These are phyloP conservation scores for Dendryphion nanum DNA, from an alignment of 2,329 filamentous ascomycete species.

Conservation along the genomic window DNA sequence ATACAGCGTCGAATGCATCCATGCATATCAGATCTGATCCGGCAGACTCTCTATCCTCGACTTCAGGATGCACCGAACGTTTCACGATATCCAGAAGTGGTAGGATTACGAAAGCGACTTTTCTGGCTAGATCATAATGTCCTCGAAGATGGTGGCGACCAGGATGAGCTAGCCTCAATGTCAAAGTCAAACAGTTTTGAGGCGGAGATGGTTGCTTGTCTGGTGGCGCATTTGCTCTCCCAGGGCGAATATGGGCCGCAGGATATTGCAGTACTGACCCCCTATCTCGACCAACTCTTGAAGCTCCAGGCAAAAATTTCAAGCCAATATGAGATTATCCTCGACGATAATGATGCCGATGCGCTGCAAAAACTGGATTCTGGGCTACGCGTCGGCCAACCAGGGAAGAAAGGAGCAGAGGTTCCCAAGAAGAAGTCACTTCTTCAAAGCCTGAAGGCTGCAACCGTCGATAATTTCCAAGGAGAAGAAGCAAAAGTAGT, in stretches of 20 bases:
- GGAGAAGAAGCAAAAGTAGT: conserved; percentile 71
- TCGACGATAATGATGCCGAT: conserved; percentile 59
- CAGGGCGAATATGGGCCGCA: conserved; percentile 59
- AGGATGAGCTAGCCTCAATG: conserved; percentile 26
- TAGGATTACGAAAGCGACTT: conserved; percentile 51
- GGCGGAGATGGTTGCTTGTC: conserved; percentile 57
- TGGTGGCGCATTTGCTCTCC: conserved; percentile 62
- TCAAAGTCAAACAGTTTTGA: conserved; percentile 59
- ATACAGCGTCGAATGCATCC: conserved; percentile 65
- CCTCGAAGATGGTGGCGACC: conserved; percentile 39
- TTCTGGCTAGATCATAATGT: conserved; percentile 61
- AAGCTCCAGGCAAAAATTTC: conserved; percentile 47
- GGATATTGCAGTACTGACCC: conserved; percentile 68
- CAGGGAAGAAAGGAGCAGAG: background rate
- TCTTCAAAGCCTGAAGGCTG: conserved; percentile 52
- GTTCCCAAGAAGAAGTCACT: conserved; percentile 44
- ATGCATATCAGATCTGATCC: conserved; percentile 56
- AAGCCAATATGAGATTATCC: conserved; percentile 54
- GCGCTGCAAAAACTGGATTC: background rate
- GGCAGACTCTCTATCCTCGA: conserved; percentile 54
- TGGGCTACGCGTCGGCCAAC: background rate
- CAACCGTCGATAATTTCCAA: conserved; percentile 72
- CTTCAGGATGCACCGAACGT: conserved; percentile 51
- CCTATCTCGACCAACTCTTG: conserved; percentile 57
- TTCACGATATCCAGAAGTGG: conserved; percentile 44